Evolutionary conservation across 78 protist genomes (phyloP), one percentile per base, ranked within the genome.

Genomic region (Speleostelium caveatum): DNA sequence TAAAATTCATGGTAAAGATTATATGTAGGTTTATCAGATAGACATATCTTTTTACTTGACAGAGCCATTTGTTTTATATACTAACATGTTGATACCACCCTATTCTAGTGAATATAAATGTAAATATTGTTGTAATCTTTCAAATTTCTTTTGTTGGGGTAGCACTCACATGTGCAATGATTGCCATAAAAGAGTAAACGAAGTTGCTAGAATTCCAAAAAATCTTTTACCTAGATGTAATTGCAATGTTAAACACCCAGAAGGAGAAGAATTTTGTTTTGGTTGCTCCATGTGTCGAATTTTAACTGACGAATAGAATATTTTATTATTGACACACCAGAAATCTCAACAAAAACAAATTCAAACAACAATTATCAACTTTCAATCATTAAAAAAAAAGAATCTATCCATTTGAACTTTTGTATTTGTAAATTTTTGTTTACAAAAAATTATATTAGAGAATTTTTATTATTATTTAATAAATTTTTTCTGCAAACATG

Each of bases 271-370:
- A 53, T 77, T 45, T 69, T 90, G 89, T 41, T 68, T 30, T 60
- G 94, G 94, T 3, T 90, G 94, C n/a, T 33, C 86, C 21, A 10
- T 90, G 19, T 90, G 94, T 56, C 32, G 67, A 80, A 80, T 80
- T 39, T 42, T 45, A 61, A 7, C 3, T 14, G 4, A 3, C 10
- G 6, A 45, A 45, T 45, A 14, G 6, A 14, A 45, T 45, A 45
- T 10, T 45, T 14, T 10, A 6, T 14, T 10, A 14, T 45, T 45
- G 6, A 14, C 10, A n/a, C n/a, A n/a, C n/a, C n/a, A n/a, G n/a
- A n/a, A n/a, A n/a, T n/a, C n/a, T n/a, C n/a, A n/a, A n/a, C n/a
- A n/a, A n/a, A n/a, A n/a, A n/a, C n/a, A n/a, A n/a, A n/a, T n/a
- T n/a, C n/a, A n/a, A n/a, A n/a, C n/a, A n/a, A n/a, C n/a, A n/a